Conservation (phyloP, 306 rosid species). For the Purshia tridentata region DNA sequence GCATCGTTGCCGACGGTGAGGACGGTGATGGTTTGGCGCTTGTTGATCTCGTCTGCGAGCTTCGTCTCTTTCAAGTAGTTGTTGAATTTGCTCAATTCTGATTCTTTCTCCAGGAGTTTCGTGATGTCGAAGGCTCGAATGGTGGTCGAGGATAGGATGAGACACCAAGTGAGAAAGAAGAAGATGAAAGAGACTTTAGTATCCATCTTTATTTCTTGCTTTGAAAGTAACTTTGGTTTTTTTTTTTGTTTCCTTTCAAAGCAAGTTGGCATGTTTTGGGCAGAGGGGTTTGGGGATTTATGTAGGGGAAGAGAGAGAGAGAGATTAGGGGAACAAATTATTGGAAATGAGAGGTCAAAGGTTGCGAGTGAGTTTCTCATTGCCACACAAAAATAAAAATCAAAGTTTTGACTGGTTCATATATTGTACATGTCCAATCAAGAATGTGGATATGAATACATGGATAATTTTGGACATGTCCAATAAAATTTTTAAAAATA, state of each 20-base stretch:
- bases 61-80: slow-evolving; percentile 48
- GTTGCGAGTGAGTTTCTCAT: slow-evolving; percentile 25
- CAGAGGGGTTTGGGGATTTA: background rate
- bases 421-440: background rate
- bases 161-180: slow-evolving; percentile 33
- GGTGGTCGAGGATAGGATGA: slow-evolving; percentile 28
- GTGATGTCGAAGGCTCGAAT: slow-evolving; percentile 45
- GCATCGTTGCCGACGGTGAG: slow-evolving; percentile 36
- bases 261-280: slow-evolving; percentile 17
- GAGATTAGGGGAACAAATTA: too few relatives aligned
- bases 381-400: background rate
- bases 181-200: slow-evolving; percentile 36
- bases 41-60: slow-evolving; percentile 47
- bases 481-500: too few relatives aligned
- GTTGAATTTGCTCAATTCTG: slow-evolving; percentile 37
- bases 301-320: too few relatives aligned
- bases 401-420: background rate
- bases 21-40: slow-evolving; percentile 38
- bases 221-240: background rate
- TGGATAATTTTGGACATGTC: too few relatives aligned
- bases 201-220: slow-evolving; percentile 30
- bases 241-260: slow-evolving; percentile 16
- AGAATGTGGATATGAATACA: too few relatives aligned
- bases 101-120: slow-evolving; percentile 23
- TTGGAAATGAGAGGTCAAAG: background rate